These are phyloP conservation scores for Cyberlindnera euphorbiae DNA, from an alignment of 805 yeast species.

Conservation along the genomic window DNA sequence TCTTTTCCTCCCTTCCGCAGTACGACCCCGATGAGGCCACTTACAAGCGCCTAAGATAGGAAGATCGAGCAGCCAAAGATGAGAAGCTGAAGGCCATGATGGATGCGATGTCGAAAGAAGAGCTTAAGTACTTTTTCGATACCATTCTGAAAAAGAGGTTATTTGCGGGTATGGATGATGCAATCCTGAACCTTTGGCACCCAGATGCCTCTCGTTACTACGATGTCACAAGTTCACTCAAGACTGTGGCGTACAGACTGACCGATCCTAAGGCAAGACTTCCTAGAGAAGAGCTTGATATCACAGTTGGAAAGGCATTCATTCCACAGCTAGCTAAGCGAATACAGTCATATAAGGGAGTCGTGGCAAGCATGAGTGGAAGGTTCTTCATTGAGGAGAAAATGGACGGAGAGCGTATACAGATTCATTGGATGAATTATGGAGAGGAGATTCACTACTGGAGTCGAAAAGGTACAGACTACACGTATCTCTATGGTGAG, in stretches of 20 bases:
- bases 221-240: conserved; percentile 60
- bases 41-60: conserved; percentile 30
- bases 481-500: conserved; percentile 63
- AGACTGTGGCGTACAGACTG: conserved; percentile 54
- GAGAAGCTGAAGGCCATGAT: conserved; percentile 45
- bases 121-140: conserved; percentile 63
- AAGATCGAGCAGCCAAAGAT: conserved; percentile 35
- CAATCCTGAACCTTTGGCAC: conserved; percentile 62
- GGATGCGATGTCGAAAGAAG: conserved; percentile 51
- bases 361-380: conserved; percentile 41
- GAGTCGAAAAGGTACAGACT: conserved; percentile 71
- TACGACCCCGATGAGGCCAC: conserved; percentile 6
- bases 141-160: conserved; percentile 58
- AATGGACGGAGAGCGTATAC: conserved; percentile 88
- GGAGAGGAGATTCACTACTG: conserved; percentile 32
- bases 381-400: conserved; percentile 81
- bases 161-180: conserved; percentile 50
- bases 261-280: conserved; percentile 45
- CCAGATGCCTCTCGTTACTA: conserved; percentile 68
- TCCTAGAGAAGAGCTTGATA: conserved; percentile 31
- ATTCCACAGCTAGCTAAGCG: conserved; percentile 73
- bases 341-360: conserved; percentile 43
- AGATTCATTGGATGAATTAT: conserved; percentile 55
- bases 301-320: conserved; percentile 42
- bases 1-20: too few relatives aligned